Percentiles rank a stretch among this genome's conserved stretches.
phyloP scores from a whole-genome alignment of 2,329 filamentous ascomycete genomes.

The Verticillium klebahnii region DNA sequence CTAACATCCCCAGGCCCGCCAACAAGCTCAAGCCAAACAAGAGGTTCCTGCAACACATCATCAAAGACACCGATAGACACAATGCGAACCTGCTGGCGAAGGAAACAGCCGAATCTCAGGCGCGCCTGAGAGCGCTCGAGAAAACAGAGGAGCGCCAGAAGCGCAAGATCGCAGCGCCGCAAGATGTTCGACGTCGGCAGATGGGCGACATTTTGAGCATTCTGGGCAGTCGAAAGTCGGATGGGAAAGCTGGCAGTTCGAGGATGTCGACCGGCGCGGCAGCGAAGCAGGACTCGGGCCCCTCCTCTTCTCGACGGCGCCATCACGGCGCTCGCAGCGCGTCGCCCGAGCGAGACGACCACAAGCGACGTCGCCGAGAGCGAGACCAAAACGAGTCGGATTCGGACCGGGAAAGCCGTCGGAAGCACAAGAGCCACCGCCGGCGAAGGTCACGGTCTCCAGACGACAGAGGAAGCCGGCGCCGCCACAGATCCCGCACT shows the following conservation, averaged over 20 bases:
- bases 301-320: constrained; percentile 2
- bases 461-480: constrained; percentile 13
- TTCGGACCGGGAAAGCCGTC: constrained; percentile 7
- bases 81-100: constrained; percentile 83
- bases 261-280: constrained; percentile 1
- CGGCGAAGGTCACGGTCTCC: constrained; percentile 26
- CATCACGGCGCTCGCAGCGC: constrained; percentile 6
- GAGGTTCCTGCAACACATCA: constrained; percentile 80
- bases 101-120: constrained; percentile 74
- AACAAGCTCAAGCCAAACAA: constrained; percentile 85
- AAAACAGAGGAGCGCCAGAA: constrained; percentile 39
- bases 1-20: constrained; percentile 45
- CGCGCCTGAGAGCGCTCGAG: constrained; percentile 61
- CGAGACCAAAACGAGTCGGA: constrained; percentile 2
- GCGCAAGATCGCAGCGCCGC: constrained; percentile 38
- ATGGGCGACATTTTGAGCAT: constrained; percentile 58
- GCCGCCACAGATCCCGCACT: constrained; percentile 27
- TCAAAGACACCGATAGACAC: constrained; percentile 82
- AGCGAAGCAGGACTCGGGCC: neutral
- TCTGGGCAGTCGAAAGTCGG: constrained; percentile 33
- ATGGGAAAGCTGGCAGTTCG: constrained; percentile 8
- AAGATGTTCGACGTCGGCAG: constrained; percentile 52
- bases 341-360: constrained; percentile 7
- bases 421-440: constrained; percentile 9
- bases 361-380: constrained; percentile 2